Evolutionary conservation across 1,139 yeast species (phyloP), one percentile per base, ranked within the genome.

Genomic region (Yamadazyma epiphylla): DNA sequence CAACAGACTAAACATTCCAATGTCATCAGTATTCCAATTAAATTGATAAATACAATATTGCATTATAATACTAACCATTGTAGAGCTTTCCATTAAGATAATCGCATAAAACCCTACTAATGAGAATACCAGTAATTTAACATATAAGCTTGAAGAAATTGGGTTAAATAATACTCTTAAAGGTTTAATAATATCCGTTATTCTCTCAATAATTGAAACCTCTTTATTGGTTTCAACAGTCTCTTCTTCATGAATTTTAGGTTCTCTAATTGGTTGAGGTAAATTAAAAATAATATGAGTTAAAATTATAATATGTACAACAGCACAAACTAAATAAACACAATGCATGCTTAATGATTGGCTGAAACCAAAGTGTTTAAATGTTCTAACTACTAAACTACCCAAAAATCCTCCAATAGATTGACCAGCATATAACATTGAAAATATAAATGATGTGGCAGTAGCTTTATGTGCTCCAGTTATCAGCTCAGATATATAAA

Each of bases 41-140:
- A 76, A 84, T 25, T 48, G 51, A 48, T 66, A 76, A 21, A 80
- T 74, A 0, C 81, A 73, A 45, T 74, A 83, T 20, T 85, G 57
- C 2, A 81, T 51, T 12, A 73, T 37, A 2, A 79, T 55, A n/a
- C 74, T 69, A 7, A 68, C 66, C 17, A 67, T 17, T 7, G 20
- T 17, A 10, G 20, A 36, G 2, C 71, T 61, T 5, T 58, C 36
- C 0, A 80, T 58, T 17, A 85, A 51, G 1, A 70, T 37, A 1
- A 76, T n/a, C 1, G 77, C 74, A 24, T 59, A 57, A 11, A 46
- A 35, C 27, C 69, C 46, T 30, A 17, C 10, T n/a, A n/a, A n/a
- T n/a, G n/a, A n/a, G n/a, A n/a, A n/a, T n/a, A n/a, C n/a, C n/a
- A n/a, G n/a, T n/a, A n/a, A 10, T 10, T 17, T 17, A 10, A 7